Percentiles rank a stretch among this genome's conserved stretches.
phyloP scores from a whole-genome alignment of 208 protist species.

The Acanthamoeba castellanii region DNA sequence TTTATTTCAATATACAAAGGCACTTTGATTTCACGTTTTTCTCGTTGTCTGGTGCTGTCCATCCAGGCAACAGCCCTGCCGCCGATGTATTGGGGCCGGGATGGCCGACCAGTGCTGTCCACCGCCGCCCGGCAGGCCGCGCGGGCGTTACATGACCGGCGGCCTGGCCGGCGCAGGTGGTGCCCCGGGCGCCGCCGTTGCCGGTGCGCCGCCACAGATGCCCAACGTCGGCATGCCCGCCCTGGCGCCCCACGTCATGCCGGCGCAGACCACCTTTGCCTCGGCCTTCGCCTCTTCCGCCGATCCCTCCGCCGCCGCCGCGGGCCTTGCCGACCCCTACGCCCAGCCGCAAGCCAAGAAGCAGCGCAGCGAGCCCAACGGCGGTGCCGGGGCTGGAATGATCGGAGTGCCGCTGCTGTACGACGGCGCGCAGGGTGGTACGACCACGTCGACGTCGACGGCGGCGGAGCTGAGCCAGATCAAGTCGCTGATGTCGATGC shows the following conservation, averaged over 20 bases:
- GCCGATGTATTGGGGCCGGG: slow-evolving; percentile 10
- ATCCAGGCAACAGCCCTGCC: slow-evolving; percentile 19
- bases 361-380: no score
- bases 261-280: no score
- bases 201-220: neutral
- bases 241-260: neutral
- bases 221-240: no score
- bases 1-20: neutral
- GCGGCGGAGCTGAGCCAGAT: neutral
- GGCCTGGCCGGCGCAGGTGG: neutral
- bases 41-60: neutral
- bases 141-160: neutral
- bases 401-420: no score
- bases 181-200: neutral
- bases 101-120: slow-evolving; percentile 16
- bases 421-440: no score
- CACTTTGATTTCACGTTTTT: neutral
- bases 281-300: neutral
- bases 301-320: neutral
- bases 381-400: no score
- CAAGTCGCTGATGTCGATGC: neutral
- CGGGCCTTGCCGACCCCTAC: neutral
- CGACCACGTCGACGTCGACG: no score
- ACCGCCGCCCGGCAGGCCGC: neutral
- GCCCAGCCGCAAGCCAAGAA: neutral